Percentiles rank a stretch among this genome's conserved stretches.
Conservation (phyloP, 2,329 filamentous ascomycete genomes). For the Nannizziopsis barbatae region DNA sequence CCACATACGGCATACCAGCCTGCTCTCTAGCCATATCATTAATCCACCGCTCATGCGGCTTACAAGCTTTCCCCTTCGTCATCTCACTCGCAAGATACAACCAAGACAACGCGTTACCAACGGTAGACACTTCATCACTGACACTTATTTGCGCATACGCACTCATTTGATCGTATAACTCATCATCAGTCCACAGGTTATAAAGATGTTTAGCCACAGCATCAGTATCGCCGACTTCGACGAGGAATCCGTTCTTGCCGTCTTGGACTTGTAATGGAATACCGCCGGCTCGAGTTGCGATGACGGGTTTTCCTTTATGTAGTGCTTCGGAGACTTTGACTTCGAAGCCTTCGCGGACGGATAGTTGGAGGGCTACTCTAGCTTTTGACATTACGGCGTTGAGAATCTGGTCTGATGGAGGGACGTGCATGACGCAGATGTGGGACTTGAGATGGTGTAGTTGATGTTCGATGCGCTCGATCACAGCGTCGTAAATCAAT, state of each 20-base stretch:
- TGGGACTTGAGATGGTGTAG: conserved; percentile 53
- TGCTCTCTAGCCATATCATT: conserved; percentile 62
- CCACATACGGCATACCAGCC: conserved; percentile 48
- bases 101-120: conserved; percentile 67
- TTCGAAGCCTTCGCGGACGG: conserved; percentile 72
- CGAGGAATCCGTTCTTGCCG: conserved; percentile 60
- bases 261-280: conserved; percentile 69
- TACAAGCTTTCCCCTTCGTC: conserved; percentile 46
- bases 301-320: conserved; percentile 67
- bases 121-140: conserved; percentile 70
- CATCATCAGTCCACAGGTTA: conserved; percentile 20
- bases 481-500: conserved; percentile 59
- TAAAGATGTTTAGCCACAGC: conserved; percentile 42
- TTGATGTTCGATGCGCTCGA: conserved; percentile 52
- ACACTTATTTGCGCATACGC: conserved; percentile 53
- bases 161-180: conserved; percentile 56
- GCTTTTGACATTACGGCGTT: conserved; percentile 64
- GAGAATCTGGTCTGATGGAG: conserved; percentile 67
- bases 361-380: conserved; percentile 64
- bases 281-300: conserved; percentile 64
- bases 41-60: conserved; percentile 55
- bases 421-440: conserved; percentile 64
- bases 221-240: conserved; percentile 58
- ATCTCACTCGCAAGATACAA: conserved; percentile 63
- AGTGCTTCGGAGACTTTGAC: conserved; percentile 77